Evolutionary conservation across 139 green algal species (phyloP), one percentile per base, ranked within the genome.

Genomic region (Picochlorum sp.): DNA sequence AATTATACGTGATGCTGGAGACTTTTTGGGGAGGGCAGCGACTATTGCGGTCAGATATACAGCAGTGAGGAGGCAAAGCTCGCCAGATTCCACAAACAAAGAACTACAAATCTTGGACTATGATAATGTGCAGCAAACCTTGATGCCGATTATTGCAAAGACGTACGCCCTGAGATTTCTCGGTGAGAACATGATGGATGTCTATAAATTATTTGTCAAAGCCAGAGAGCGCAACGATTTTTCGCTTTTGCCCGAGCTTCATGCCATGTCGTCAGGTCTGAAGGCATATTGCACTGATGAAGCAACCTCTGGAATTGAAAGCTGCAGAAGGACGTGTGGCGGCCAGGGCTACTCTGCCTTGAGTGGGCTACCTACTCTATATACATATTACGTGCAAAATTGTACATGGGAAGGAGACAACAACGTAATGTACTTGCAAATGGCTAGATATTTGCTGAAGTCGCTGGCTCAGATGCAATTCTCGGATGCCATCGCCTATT

Each of bases 71-170:
- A 67, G 88, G 5, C 89, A 96, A 75, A 94, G 83, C 3, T 74
- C 82, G 4, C 50, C 80, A 6, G 54, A 28, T 8, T 39, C 73
- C 16, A 81, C 82, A 16, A 45, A 76, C 59, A 60, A 30, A 20
- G 87, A 95, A 77, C 60, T 79, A 55, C 79, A 95, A 81, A 82
- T 98, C 28, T 77, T 98, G 32, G 90, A 98, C 71, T 98, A 98
- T 74, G 81, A 93, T 73, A 94, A 93, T 64, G 76, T 82, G 13
- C 62, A 81, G 14, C 37, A 77, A 57, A 82, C 72, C 20, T 76
- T 98, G 61, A 70, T 98, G 55, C 82, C 86, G 7, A 64, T 94
- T 31, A 8, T 97, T 20, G 82, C 87, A 0, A 49, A 65, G 7
- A 62, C 87, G 3, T 98, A 96, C 62, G 86, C 89, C 5, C 76